Evolutionary conservation across 1,139 yeast species (phyloP), one percentile per base, ranked within the genome.

Genomic region (Geotrichum reessii): DNA sequence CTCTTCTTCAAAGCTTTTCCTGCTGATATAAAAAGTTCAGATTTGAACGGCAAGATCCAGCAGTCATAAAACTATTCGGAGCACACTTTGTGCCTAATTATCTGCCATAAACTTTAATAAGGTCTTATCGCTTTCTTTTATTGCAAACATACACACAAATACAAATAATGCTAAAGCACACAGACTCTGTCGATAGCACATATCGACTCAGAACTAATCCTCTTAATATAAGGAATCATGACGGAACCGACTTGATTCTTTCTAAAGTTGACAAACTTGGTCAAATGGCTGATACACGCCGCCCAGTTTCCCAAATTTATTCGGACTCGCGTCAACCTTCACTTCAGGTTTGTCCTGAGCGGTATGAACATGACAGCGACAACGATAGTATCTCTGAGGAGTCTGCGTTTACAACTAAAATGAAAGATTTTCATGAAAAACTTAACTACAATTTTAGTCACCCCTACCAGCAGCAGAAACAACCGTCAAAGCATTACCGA

Each of bases 241-340:
- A 59, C 48, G 61, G 59, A 7, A 25, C 59, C 2, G 58, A 56
- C 51, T 40, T 59, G 27, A 59, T 59, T 21, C 44, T 56, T 2
- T 53, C 61, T 6, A 53, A 54, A 24, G 54, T 53, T 14, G 59
- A 59, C 48, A 47, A 52, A 11, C 47, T 59, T 21, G 59, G 54
- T 14, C 54, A 53, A 46, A 56, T 56, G 59, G 59, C 61, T 9
- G 56, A 51, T 28, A 49, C 31, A 24, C 49, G 51, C 25, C 56
- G 53, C 3, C 55, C 55, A 1, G 53, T 47, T 40, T 50, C 54
- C 25, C 58, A 56, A 27, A 46, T 56, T 5, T 56, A 56, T 48
- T n/a, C 49, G n/a, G 50, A 46, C n/a, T 37, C 53, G n/a, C 52
- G 49, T 7, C 37, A 42, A 8, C 47, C 47, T 4, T 21, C 37